Evolutionary conservation across 768 basidiomycete species (phyloP).

Genomic region (Heimioporus sp.): DNA sequence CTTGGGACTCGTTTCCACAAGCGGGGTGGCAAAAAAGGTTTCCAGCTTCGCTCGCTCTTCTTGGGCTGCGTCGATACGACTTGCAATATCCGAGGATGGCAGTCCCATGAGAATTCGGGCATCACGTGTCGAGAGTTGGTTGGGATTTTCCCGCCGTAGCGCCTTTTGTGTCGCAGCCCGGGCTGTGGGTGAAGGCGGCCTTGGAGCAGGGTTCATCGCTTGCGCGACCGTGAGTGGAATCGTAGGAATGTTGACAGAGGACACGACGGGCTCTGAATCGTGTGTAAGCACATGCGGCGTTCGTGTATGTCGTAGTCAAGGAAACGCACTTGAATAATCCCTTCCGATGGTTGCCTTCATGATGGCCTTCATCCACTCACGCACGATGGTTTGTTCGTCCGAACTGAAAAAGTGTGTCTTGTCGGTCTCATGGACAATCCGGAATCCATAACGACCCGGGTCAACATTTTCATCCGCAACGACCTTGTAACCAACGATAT

Average conservation of each 20-base stretch:
- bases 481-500: slow-evolving; percentile 89
- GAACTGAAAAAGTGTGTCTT: slow-evolving; percentile 91
- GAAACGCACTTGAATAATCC: slow-evolving; percentile 82
- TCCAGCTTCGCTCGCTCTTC: slow-evolving; percentile 51
- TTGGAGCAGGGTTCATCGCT: slow-evolving; percentile 92
- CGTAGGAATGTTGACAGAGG: slow-evolving; percentile 95
- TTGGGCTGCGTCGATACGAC: slow-evolving; percentile 17
- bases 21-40: slow-evolving; percentile 52
- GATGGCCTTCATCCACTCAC: slow-evolving; percentile 99
- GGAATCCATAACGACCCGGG: slow-evolving; percentile 93
- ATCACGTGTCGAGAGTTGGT: slow-evolving; percentile 77
- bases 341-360: slow-evolving; percentile 98
- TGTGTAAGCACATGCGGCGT: not conserved
- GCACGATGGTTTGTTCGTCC: slow-evolving; percentile 76
- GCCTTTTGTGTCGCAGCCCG: slow-evolving; percentile 88
- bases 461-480: slow-evolving; percentile 89
- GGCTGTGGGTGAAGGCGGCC: slow-evolving; percentile 89
- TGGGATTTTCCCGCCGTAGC: slow-evolving; percentile 79
- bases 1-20: slow-evolving; percentile 14
- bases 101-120: slow-evolving; percentile 75
- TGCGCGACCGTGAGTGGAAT: slow-evolving; percentile 94
- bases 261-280: slow-evolving; percentile 80
- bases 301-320: not conserved
- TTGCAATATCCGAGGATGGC: slow-evolving; percentile 27
- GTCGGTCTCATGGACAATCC: slow-evolving; percentile 85